Evolutionary conservation across 2,329 filamentous ascomycete genomes (phyloP), one percentile per base, ranked within the genome.

Genomic region (Monilinia polystroma): DNA sequence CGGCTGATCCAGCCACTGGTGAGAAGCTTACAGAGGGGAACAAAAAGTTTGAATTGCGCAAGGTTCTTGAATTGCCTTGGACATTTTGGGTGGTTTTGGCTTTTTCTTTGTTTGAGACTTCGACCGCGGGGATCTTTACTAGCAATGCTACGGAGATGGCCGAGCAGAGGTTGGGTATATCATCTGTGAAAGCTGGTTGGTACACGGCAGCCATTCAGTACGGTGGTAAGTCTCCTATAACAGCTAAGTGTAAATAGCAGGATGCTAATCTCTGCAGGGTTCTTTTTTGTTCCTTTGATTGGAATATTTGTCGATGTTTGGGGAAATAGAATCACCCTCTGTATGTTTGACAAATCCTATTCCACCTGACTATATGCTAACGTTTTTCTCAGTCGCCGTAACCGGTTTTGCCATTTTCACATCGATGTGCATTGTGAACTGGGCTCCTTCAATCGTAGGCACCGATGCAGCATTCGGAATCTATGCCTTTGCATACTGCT

Each of bases 101-200:
- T 0, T 88, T 86, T 70, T 84, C 85, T 0, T 72, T 87, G 0
- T 87, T 87, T 69, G 80, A 88, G 71, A 88, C 86, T 0, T 84
- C 81, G 14, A 82, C 84, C 0, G 84, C 85, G 0, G 70, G 77
- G 4, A 80, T 87, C 5, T 88, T 86, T 68, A 78, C 78, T 2
- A 80, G 82, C 32, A 88, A 88, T 69, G 83, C 83, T 0, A 89
- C 86, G 0, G 86, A 88, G 70, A 73, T 88, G 26, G 86, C 85
- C 0, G 81, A 88, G 75, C 81, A 86, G 72, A 79, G 85, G 2
- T 87, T 88, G 74, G 77, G 83, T 10, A 80, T 84, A n/a, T 79
- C 79, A 12, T 77, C 82, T 0, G 79, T 87, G 45, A 81, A 77
- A 2, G 86, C 85, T 0, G 86, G 86, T 0, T 88, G 85, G 85